These are phyloP conservation scores for Syzygium aqueum DNA, from an alignment of 345 rosid genomes.

Conservation along the genomic window DNA sequence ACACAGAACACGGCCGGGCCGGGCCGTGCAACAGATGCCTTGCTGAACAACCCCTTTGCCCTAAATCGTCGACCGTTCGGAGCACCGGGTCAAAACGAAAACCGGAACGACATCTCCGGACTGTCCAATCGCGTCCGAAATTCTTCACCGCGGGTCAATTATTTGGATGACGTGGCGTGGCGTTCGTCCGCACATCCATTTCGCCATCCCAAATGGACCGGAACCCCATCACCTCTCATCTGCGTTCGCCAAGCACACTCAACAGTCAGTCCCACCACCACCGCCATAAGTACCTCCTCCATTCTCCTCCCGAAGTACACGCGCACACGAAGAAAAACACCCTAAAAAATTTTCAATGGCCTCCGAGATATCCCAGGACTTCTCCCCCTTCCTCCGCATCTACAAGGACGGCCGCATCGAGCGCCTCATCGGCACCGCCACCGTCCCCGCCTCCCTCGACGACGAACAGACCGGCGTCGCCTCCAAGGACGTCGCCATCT, in stretches of 20 bases:
- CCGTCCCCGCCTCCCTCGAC: conserved; percentile 28
- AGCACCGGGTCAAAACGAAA: neutral
- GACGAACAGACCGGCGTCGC: conserved; percentile 23
- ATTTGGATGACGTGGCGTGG: neutral
- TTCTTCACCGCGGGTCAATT: neutral
- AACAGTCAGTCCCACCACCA: neutral
- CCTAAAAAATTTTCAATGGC: neutral
- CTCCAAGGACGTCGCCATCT: conserved; percentile 31
- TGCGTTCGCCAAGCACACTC: neutral
- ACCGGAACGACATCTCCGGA: neutral
- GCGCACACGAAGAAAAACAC: neutral
- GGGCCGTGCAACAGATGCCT: no score
- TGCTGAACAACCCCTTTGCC: no score
- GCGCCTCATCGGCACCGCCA: conserved; percentile 18
- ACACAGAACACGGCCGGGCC: neutral
- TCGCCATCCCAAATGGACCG: neutral
- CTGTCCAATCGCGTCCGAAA: neutral
- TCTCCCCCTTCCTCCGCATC: conserved; percentile 15
- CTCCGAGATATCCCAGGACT: conserved; percentile 21
- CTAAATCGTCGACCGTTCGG: neutral
- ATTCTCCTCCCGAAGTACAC: neutral
- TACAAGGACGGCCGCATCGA: conserved; percentile 52
- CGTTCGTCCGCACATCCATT: neutral
- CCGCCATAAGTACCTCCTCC: neutral
- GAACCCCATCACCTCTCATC: neutral